Evolutionary conservation across 768 basidiomycete species (phyloP).

Genomic region (Cystobasidiopsis lactophilus): DNA sequence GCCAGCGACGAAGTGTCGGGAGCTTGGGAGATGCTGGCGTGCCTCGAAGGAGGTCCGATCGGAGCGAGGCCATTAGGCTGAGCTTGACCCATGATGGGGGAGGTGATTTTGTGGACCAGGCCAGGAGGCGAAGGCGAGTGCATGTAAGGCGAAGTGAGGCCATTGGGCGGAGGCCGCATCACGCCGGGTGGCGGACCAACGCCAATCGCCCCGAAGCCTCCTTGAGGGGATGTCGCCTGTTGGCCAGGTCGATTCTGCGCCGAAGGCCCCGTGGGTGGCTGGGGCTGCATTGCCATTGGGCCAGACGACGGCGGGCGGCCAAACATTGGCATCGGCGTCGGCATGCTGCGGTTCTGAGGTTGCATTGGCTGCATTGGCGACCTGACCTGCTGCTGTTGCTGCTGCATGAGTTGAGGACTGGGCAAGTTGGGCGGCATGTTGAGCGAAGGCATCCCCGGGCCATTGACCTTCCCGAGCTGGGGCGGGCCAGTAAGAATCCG

Average conservation of each 20-base stretch:
- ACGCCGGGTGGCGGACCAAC: neutral
- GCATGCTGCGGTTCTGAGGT: neutral
- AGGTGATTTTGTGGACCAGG: neutral
- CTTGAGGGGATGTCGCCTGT: neutral
- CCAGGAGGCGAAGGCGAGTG: neutral
- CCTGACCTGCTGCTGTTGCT: neutral
- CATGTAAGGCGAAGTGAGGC: neutral
- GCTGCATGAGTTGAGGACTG: slow-evolving; percentile 5
- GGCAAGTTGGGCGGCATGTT: neutral
- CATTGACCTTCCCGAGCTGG: too few species aligned
- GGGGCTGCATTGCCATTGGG: neutral
- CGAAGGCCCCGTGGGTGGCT: neutral
- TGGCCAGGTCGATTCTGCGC: neutral
- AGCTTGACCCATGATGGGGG: neutral
- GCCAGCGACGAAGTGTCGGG: neutral
- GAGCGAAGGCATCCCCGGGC: too few species aligned
- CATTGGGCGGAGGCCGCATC: too few species aligned
- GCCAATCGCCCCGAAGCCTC: neutral
- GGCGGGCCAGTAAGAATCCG: neutral
- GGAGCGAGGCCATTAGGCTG: neutral
- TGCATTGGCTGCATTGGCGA: neutral
- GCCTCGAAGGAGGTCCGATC: neutral
- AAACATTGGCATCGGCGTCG: neutral
- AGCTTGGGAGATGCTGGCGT: neutral
- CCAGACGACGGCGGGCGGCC: neutral